Base-by-base conservation (phyloP, 257 asterid species). In the Henckelia pumila region DNA sequence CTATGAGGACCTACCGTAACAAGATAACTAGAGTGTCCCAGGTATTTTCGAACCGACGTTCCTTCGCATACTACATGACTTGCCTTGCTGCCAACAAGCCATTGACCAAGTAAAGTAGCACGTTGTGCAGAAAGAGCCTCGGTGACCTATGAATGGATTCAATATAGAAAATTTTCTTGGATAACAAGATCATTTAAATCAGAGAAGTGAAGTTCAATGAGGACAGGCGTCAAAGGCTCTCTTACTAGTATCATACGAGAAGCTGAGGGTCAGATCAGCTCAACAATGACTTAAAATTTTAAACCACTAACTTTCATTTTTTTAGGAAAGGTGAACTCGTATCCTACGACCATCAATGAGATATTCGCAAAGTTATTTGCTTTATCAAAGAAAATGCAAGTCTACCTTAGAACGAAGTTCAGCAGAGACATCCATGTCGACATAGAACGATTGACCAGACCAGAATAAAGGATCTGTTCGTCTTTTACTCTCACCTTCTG, bases 51-150 rank as follows among this genome's bases (percentile, higher is more conserved):
- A 53, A 80, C 47, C 3, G 97, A 86, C 71, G 85, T 84, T 74
- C 95, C 95, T 81, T 93, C 97, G 69, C 99, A 93, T 30, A 88
- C 96, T 40, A 90, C 87, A 73, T 88, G 87, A 81, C 87, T 88
- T 47, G 84, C 95, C 67, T 75, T 71, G 78, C 97, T 88, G 62
- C 97, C 97, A 63, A 88, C 85, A 71, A 81, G 85, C 99, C 99
- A 93, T 61, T 70, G 83, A 17, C 79, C 82, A 72, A 90, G 71
- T 73, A 90, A 74, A 59, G 63, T 76, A 30, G 92, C 95, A 61
- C 96, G 96, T 73, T 88, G 95, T 25, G 79, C 82, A 79, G 76
- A 73, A 56, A 86, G 83, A 75, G 83, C 86, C 79, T 85, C 92
- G 0, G 79, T 76, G 59, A 90, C 97, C 97, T 93, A 75, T 67